Percentiles rank a stretch among this genome's conserved stretches.
Evolutionary conservation across 2,329 filamentous ascomycete genomes (phyloP).

Genomic region (Cladobotryum protrusum): DNA sequence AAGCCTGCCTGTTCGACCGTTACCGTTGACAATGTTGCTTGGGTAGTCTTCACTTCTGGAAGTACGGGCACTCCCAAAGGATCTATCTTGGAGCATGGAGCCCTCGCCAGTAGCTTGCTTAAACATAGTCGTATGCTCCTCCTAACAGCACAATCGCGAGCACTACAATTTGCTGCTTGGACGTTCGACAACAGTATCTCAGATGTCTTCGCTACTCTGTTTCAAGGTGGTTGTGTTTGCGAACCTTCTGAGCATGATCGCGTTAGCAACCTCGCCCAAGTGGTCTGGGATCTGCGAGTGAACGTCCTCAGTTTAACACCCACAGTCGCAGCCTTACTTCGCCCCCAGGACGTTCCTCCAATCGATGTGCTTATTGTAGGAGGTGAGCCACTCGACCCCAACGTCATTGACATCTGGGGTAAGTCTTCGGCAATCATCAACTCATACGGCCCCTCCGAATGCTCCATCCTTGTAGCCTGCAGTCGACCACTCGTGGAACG

Average conservation of each 20-base stretch:
- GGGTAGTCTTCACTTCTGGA: slow-evolving; percentile 14
- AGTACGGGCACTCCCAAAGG: slow-evolving; percentile 2
- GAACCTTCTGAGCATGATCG: slow-evolving; percentile 13
- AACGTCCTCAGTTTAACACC: slow-evolving; percentile 11
- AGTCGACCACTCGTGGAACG: neutral
- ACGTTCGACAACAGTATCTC: slow-evolving; percentile 13
- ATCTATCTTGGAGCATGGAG: slow-evolving; percentile 11
- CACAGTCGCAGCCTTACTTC: slow-evolving; percentile 4
- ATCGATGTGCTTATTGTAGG: slow-evolving; percentile 4
- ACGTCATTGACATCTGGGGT: neutral
- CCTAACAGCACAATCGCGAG: neutral
- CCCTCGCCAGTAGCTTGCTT: neutral
- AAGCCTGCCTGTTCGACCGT: neutral
- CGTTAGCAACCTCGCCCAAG: slow-evolving; percentile 10
- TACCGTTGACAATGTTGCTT: slow-evolving; percentile 5
- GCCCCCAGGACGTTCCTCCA: slow-evolving; percentile 6
- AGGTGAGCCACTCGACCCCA: slow-evolving; percentile 6
- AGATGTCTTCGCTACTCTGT: slow-evolving; percentile 10
- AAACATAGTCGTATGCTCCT: neutral
- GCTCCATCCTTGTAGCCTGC: slow-evolving; percentile 1
- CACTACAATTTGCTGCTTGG: slow-evolving; percentile 11
- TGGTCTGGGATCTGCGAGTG: slow-evolving; percentile 5
- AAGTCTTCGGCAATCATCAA: slow-evolving; percentile 24
- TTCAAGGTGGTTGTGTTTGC: slow-evolving; percentile 9
- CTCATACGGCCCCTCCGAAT: slow-evolving; percentile 5